These are phyloP conservation scores for Beauveria rudraprayagi DNA, from an alignment of 2,329 filamentous ascomycete species.

Conservation along the genomic window DNA sequence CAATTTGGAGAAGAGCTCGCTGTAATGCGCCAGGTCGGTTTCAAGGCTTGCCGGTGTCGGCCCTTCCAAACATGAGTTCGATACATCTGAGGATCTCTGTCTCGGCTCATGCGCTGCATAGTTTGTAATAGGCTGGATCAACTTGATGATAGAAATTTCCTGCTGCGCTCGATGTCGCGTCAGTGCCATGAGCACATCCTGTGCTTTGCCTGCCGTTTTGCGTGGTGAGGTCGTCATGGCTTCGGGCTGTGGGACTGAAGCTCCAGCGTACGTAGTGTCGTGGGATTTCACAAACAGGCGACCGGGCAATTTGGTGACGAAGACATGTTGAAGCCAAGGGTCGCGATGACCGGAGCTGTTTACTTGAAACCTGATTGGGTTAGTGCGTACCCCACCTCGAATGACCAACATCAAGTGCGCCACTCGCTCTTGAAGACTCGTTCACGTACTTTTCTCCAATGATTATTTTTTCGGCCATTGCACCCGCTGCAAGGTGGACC, in stretches of 20 bases:
- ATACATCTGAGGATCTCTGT: conserved; percentile 64
- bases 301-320: neutral
- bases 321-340: neutral
- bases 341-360: conserved; percentile 23
- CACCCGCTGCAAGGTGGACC: neutral
- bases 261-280: neutral
- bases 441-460: neutral
- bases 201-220: conserved; percentile 19
- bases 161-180: conserved; percentile 46
- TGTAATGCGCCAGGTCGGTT: conserved; percentile 82
- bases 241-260: neutral
- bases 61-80: conserved; percentile 54
- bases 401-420: neutral
- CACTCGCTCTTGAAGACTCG: neutral
- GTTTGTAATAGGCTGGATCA: conserved; percentile 65
- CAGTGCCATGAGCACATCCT: conserved; percentile 40
- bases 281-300: too few relatives aligned
- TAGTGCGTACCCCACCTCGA: conserved; percentile 15
- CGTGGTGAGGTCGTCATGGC: conserved; percentile 19
- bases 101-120: conserved; percentile 30
- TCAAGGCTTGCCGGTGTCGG: conserved; percentile 69
- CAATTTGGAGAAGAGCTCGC: conserved; percentile 90
- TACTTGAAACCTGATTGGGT: conserved; percentile 27
- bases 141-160: conserved; percentile 65
- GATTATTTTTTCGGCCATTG: neutral